These are phyloP conservation scores for Phytophthora pisi DNA, from an alignment of 352 stramenopile species.

Conservation along the genomic window DNA sequence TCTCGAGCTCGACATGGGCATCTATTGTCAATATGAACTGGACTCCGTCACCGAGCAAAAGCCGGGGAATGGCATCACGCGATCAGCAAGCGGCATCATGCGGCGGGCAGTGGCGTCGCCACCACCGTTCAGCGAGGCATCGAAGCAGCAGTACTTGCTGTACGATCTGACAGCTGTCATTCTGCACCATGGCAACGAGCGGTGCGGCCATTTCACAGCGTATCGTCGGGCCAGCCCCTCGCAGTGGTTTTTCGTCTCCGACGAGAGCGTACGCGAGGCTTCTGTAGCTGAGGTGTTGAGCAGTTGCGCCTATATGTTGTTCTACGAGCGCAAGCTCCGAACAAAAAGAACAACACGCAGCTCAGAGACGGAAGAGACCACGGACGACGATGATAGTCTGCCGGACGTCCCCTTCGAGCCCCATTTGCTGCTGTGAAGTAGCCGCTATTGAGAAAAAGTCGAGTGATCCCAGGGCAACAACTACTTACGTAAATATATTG, in stretches of 20 bases:
- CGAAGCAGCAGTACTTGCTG: conserved; percentile 50
- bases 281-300: conserved; percentile 63
- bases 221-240: conserved; percentile 59
- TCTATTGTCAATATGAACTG: conserved; percentile 75
- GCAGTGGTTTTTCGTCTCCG: conserved; percentile 90
- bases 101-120: conserved; percentile 9
- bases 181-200: conserved; percentile 87
- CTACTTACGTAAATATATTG: conserved; percentile 37
- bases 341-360: conserved; percentile 42
- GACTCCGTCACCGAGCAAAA: conserved; percentile 36
- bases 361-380: conserved; percentile 40
- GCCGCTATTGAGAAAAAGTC: conserved; percentile 27
- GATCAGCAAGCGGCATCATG: conserved; percentile 18
- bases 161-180: conserved; percentile 85
- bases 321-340: conserved; percentile 84
- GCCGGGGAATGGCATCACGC: conserved; percentile 5
- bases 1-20: conserved; percentile 76
- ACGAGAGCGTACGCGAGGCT: conserved; percentile 74
- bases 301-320: conserved; percentile 91
- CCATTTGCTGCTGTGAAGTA: conserved; percentile 35
- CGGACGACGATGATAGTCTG: conserved; percentile 52
- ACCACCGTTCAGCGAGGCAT: conserved; percentile 13
- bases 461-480: not conserved
- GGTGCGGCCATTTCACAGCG: conserved; percentile 85
- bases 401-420: conserved; percentile 59